Evolutionary conservation across 306 rosid species (phyloP).

Genomic region (Malus fusca): DNA sequence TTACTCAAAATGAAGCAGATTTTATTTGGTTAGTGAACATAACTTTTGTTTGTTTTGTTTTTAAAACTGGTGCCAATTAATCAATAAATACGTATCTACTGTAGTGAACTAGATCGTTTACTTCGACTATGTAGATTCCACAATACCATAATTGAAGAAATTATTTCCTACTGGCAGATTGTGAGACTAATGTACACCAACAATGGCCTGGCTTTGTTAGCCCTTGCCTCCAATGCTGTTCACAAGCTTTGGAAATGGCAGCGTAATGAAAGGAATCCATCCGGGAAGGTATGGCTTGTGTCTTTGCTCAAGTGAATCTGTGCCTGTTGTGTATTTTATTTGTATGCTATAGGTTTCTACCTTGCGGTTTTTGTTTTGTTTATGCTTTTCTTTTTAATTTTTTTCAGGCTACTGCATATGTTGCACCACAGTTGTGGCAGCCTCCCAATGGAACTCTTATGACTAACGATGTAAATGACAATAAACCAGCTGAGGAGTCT

Average conservation of each 20-base stretch:
- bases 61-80: background rate
- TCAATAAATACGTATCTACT: background rate
- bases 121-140: background rate
- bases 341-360: background rate
- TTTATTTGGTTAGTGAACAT: background rate
- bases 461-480: constrained; percentile 35
- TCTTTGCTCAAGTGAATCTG: background rate
- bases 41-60: background rate
- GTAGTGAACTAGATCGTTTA: background rate
- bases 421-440: constrained; percentile 42
- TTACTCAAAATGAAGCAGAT: background rate
- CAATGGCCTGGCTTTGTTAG: constrained; percentile 29
- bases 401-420: constrained; percentile 30
- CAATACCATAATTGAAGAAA: background rate
- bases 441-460: constrained; percentile 35
- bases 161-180: constrained; percentile 23
- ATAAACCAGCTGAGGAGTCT: constrained; percentile 35
- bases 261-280: constrained; percentile 31
- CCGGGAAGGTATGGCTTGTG: constrained; percentile 26
- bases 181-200: constrained; percentile 39
- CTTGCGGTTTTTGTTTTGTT: background rate
- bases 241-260: constrained; percentile 52
- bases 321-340: background rate
- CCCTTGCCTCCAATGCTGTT: constrained; percentile 35
- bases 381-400: background rate